phyloP scores from a whole-genome alignment of 257 asterid species.

The Ehretia macrophylla region DNA sequence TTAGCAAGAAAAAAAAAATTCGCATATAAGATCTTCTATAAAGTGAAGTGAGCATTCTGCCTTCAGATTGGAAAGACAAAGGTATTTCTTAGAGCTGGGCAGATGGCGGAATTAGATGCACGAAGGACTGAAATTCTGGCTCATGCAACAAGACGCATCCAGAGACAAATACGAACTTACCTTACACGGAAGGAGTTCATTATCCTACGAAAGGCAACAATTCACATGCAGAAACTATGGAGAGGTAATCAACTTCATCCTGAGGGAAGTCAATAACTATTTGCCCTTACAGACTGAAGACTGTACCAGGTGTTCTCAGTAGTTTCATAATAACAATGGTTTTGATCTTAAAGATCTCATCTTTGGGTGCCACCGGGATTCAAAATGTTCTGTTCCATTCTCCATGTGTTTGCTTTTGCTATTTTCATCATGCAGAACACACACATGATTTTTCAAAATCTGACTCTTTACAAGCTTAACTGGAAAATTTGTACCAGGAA shows the following conservation, averaged over 20 bases:
- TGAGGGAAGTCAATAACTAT: neutral
- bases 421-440: neutral
- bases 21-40: neutral
- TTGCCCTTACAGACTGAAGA: too few species aligned
- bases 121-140: constrained; percentile 83
- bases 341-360: too few species aligned
- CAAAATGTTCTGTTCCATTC: neutral
- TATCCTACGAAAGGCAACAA: constrained; percentile 59
- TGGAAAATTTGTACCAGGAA: neutral
- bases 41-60: neutral
- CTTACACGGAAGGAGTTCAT: constrained; percentile 73
- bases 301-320: neutral
- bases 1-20: neutral
- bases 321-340: too few species aligned
- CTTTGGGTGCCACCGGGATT: neutral
- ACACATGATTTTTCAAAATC: neutral
- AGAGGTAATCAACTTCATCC: constrained; percentile 54
- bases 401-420: neutral
- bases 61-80: constrained; percentile 85
- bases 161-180: constrained; percentile 80
- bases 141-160: constrained; percentile 69
- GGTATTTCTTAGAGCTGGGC: constrained; percentile 96
- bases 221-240: constrained; percentile 64
- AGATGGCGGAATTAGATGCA: constrained; percentile 97
- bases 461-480: neutral